Base-by-base conservation (phyloP, 1,284 basidiomycete species). In the Marasmius sp. region DNA sequence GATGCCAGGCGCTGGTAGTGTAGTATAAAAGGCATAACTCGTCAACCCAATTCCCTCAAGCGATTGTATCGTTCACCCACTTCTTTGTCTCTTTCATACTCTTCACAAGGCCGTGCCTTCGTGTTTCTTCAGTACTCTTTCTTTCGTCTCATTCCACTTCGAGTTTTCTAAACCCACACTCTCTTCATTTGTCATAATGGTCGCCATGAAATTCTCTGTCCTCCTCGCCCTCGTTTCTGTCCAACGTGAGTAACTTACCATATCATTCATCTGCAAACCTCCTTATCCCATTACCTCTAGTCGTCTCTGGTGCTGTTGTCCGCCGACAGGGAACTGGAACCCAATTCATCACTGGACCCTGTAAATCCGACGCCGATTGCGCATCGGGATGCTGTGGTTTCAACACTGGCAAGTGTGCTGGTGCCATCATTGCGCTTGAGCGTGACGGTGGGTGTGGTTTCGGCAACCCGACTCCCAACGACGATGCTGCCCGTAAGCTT, bases 371-470 rank as follows among this genome's bases (percentile, higher is more conserved):
- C 16, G 52, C 34, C 52, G 52, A 54, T 2, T 54, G 52, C 20
- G 52, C 52, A 2, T 54, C 52, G 8, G 52, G 52, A 54, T 54
- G 52, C 34, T 54, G 52, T 38, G 34, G 52, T 16, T 54, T 54
- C 52, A 37, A 38, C 11, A 54, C 34, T 37, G 52, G 52, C 33
- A 54, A 54, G 20, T 54, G 52, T 8, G 52, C 52, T 38, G 52
- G 52, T 37, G 52, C 52, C 8, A 54, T 54, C 16, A 14, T 54
- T 38, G 52, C 52, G 20, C 52, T 16, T 11, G 52, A 54, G 38
- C 52, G 52, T 54, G 52, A 54, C 20, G 52, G 52, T 14, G 52
- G 52, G 1, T 54, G 52, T 37, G 52, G 52, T 37, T 54, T 54
- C 52, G 52, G 52, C 5, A 37, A 54, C 37, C 34, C 52, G 3